Percentiles rank a stretch among this genome's conserved stretches.
These are phyloP conservation scores for Chaetomium cochliodes DNA, from an alignment of 495 filamentous ascomycete genomes.

Conservation along the genomic window DNA sequence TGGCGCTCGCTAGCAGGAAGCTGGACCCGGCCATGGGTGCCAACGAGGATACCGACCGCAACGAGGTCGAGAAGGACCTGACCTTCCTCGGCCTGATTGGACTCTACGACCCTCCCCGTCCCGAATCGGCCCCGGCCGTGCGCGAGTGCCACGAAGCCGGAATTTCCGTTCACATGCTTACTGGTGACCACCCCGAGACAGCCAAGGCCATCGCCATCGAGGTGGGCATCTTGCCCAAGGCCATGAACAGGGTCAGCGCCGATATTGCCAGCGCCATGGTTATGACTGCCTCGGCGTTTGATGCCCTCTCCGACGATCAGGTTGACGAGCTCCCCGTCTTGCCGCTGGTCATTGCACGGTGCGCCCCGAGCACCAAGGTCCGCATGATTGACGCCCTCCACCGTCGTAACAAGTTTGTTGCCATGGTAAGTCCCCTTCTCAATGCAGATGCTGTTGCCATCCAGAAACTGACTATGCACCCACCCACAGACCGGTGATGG, in stretches of 20 bases:
- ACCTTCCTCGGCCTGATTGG: slow-evolving; percentile 65
- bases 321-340: slow-evolving; percentile 58
- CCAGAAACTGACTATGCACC: not conserved
- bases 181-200: slow-evolving; percentile 75
- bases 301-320: slow-evolving; percentile 55
- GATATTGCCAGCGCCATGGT: slow-evolving; percentile 54
- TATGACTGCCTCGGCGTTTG: slow-evolving; percentile 63
- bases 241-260: slow-evolving; percentile 54
- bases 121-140: slow-evolving; percentile 65
- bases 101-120: slow-evolving; percentile 70
- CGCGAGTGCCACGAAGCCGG: slow-evolving; percentile 66
- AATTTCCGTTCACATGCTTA: slow-evolving; percentile 77
- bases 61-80: slow-evolving; percentile 56
- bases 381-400: slow-evolving; percentile 69
- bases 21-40: slow-evolving; percentile 18
- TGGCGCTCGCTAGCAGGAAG: slow-evolving; percentile 62
- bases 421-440: slow-evolving; percentile 44
- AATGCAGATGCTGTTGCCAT: not conserved
- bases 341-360: slow-evolving; percentile 64
- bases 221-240: slow-evolving; percentile 66
- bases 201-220: slow-evolving; percentile 73
- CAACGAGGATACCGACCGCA: slow-evolving; percentile 41
- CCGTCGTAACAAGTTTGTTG: slow-evolving; percentile 56
- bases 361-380: slow-evolving; percentile 63
- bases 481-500: slow-evolving; percentile 61